phyloP scores from a whole-genome alignment of 1,284 basidiomycete genomes.

The Ceratobasidium sp. region DNA sequence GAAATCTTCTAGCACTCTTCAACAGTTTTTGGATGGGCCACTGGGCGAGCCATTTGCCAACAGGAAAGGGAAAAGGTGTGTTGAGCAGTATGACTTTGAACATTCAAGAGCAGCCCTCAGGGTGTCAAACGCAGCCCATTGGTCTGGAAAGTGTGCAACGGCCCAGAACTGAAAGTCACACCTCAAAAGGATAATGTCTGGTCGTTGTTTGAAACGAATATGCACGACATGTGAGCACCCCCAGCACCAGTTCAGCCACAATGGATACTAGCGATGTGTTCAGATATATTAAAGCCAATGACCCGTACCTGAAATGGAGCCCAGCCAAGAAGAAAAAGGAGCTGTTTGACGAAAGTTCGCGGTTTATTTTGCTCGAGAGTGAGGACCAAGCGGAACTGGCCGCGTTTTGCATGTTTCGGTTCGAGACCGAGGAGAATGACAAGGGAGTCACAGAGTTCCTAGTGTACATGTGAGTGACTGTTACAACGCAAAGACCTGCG shows the following conservation, averaged over 20 bases:
- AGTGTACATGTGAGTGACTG: conserved; percentile 29
- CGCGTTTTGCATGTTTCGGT: conserved; percentile 41
- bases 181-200: conserved; percentile 29
- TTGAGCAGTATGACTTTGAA: neutral
- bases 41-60: conserved; percentile 2
- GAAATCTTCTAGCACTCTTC: conserved; percentile 2
- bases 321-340: conserved; percentile 32
- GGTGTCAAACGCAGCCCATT: neutral
- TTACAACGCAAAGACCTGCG: neutral
- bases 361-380: conserved; percentile 31
- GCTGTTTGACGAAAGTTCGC: conserved; percentile 18
- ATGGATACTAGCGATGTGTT: neutral
- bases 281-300: conserved; percentile 33
- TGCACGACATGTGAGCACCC: conserved; percentile 34
- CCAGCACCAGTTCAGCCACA: neutral
- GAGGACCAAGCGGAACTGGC: conserved; percentile 21
- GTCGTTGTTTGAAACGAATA: conserved; percentile 36
- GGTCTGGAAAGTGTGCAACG: conserved; percentile 27
- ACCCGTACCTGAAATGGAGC: conserved; percentile 30
- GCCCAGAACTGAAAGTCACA: conserved; percentile 16
- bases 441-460: conserved; percentile 23
- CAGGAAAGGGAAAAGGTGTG: neutral
- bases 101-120: neutral
- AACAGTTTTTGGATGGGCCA: neutral
- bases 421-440: conserved; percentile 27